Conservation (phyloP, 768 basidiomycete genomes). For the Chalciporus chontae region DNA sequence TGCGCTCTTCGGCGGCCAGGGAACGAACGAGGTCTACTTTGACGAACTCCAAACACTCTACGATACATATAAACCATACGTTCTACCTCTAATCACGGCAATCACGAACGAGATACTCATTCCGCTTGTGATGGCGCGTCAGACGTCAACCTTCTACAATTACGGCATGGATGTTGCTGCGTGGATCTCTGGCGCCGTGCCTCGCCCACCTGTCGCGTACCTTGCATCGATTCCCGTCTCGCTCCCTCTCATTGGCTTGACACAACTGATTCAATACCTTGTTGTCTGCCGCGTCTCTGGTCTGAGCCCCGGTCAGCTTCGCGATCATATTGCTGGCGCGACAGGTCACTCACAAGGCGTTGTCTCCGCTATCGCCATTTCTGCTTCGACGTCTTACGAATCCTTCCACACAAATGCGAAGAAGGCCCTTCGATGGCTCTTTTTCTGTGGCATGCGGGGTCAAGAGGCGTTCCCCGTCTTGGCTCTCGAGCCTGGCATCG, state of each 20-base stretch:
- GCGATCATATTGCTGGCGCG: slow-evolving; percentile 71
- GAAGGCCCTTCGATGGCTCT: slow-evolving; percentile 89
- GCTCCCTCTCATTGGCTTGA: slow-evolving; percentile 92
- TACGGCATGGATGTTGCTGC: slow-evolving; percentile 78
- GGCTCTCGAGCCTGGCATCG: slow-evolving; percentile 81
- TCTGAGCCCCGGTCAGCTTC: slow-evolving; percentile 77
- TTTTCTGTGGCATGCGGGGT: slow-evolving; percentile 89
- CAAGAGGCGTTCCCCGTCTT: slow-evolving; percentile 93
- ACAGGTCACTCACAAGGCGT: slow-evolving; percentile 99
- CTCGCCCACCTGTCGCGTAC: slow-evolving; percentile 80
- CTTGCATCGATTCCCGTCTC: slow-evolving; percentile 92
- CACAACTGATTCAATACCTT: slow-evolving; percentile 92
- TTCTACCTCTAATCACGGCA: slow-evolving; percentile 63
- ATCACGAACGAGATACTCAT: slow-evolving; percentile 65
- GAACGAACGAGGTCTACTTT: slow-evolving; percentile 97
- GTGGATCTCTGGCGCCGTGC: slow-evolving; percentile 72
- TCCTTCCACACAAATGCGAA: slow-evolving; percentile 71
- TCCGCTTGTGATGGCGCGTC: slow-evolving; percentile 62
- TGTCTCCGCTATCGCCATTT: slow-evolving; percentile 86
- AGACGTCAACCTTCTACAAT: slow-evolving; percentile 60
- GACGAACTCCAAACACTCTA: slow-evolving; percentile 91
- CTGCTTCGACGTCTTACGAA: slow-evolving; percentile 73
- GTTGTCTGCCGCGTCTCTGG: slow-evolving; percentile 72
- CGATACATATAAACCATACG: slow-evolving; percentile 88
- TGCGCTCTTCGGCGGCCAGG: slow-evolving; percentile 96